A percentile compares a stretch with the other conserved stretches of the same genome.
phyloP scores from a whole-genome alignment of 148 eudicot species.

The Cornus suecica region DNA sequence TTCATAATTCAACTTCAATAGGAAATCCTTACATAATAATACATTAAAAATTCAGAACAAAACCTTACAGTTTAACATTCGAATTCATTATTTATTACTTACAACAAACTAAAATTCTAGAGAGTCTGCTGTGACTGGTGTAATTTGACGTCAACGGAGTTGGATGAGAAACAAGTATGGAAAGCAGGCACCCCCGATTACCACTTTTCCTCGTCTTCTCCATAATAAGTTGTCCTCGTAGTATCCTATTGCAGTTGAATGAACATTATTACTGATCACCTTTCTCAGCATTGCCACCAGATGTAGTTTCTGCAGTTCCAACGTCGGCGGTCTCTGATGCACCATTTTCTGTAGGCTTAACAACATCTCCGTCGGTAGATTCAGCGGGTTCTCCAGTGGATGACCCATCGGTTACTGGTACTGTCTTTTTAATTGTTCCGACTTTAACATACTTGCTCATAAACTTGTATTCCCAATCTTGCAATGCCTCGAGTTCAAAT shows the following conservation, averaged over 20 bases:
- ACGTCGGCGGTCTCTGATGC: slow-evolving; percentile 20
- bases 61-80: not conserved
- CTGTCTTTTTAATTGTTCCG: slow-evolving; percentile 61
- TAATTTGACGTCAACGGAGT: no score
- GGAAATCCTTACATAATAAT: not conserved
- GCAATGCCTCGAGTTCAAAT: slow-evolving; percentile 88
- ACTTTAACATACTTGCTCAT: slow-evolving; percentile 96
- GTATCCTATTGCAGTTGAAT: not conserved
- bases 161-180: not conserved
- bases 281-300: slow-evolving; percentile 32
- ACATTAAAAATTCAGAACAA: not conserved
- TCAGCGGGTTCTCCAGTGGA: slow-evolving; percentile 41
- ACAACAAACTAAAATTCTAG: slow-evolving; percentile 1
- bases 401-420: slow-evolving; percentile 40
- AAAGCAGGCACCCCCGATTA: not conserved
- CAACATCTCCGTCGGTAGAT: slow-evolving; percentile 26
- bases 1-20: not conserved
- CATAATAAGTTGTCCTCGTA: not conserved
- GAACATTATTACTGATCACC: slow-evolving; percentile 13
- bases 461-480: slow-evolving; percentile 99
- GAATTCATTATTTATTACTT: not conserved
- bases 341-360: slow-evolving; percentile 28
- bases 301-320: slow-evolving; percentile 24
- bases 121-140: not conserved
- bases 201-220: not conserved